phyloP scores from a whole-genome alignment of 2,329 filamentous ascomycete species.

The Xylaria sp. region DNA sequence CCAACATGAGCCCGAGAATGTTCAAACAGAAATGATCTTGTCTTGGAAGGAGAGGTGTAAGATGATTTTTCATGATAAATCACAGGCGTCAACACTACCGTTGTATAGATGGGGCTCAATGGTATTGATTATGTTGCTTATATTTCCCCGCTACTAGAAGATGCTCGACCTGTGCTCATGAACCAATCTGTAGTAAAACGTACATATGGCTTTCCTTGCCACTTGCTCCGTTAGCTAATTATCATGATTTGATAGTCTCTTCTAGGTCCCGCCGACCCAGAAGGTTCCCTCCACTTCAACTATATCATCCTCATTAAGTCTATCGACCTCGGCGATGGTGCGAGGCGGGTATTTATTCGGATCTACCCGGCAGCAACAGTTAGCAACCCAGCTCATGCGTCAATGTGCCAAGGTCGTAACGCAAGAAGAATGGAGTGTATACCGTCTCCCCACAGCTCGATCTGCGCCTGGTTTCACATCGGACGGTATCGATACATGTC shows the following conservation, averaged over 20 bases:
- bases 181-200: too few relatives aligned
- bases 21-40: too few relatives aligned
- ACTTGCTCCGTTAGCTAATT: background rate
- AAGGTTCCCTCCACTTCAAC: slow-evolving; percentile 51
- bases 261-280: slow-evolving; percentile 16
- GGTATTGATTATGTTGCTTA: too few relatives aligned
- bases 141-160: too few relatives aligned
- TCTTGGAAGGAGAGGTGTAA: too few relatives aligned
- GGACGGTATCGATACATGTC: slow-evolving; percentile 52
- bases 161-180: too few relatives aligned
- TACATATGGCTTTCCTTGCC: too few relatives aligned
- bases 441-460: slow-evolving; percentile 48
- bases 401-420: background rate
- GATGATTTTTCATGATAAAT: too few relatives aligned
- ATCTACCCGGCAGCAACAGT: slow-evolving; percentile 20
- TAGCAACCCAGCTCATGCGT: background rate
- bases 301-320: slow-evolving; percentile 51
- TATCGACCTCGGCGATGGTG: slow-evolving; percentile 46
- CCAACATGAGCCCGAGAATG: too few relatives aligned
- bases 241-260: background rate
- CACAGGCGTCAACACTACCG: too few relatives aligned
- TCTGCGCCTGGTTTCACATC: slow-evolving; percentile 49
- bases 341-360: slow-evolving; percentile 44
- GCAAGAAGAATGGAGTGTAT: background rate
- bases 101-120: too few relatives aligned